Conservation (phyloP, 805 yeast genomes). For the Wickerhamiella shivajii region DNA sequence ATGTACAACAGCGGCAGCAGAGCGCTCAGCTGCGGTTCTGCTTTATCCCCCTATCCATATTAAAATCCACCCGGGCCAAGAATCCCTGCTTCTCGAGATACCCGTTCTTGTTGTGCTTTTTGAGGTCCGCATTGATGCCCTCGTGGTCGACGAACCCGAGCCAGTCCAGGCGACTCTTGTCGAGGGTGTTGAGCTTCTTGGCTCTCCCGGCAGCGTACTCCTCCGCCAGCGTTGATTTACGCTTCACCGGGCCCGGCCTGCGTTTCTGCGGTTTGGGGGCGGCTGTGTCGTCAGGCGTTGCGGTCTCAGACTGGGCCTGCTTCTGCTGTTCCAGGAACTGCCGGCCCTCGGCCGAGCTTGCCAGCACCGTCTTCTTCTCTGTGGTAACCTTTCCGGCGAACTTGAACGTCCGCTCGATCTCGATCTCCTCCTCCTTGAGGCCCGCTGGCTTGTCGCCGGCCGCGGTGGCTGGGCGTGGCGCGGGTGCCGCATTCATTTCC, state of each 20-base stretch:
- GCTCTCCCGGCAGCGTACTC: conserved; percentile 55
- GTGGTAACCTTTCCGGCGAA: conserved; percentile 78
- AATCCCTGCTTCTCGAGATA: conserved; percentile 85
- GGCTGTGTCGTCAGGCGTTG: not conserved
- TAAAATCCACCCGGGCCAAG: conserved; percentile 55
- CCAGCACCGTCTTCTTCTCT: conserved; percentile 66
- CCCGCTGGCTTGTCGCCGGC: not conserved
- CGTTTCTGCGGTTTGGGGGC: conserved; percentile 3
- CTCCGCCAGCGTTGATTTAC: conserved; percentile 64
- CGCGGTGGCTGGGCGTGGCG: conserved; percentile 1
- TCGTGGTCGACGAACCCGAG: conserved; percentile 81
- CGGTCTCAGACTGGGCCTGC: conserved; percentile 5
- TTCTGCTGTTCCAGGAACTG: conserved; percentile 43
- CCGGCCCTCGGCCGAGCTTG: conserved; percentile 71
- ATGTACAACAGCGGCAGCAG: too few relatives aligned
- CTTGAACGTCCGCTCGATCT: conserved; percentile 62
- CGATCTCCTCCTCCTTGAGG: conserved; percentile 37
- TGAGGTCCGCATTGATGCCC: conserved; percentile 71
- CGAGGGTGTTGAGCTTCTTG: conserved; percentile 76
- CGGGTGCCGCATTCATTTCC: conserved; percentile 30
- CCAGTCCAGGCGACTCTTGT: conserved; percentile 90
- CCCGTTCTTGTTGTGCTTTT: conserved; percentile 73
- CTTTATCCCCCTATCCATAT: conserved; percentile 35
- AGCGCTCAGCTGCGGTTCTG: too few relatives aligned
- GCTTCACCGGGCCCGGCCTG: conserved; percentile 30